These are phyloP conservation scores for Yarrowia osloensis DNA, from an alignment of 805 yeast species.

Conservation along the genomic window DNA sequence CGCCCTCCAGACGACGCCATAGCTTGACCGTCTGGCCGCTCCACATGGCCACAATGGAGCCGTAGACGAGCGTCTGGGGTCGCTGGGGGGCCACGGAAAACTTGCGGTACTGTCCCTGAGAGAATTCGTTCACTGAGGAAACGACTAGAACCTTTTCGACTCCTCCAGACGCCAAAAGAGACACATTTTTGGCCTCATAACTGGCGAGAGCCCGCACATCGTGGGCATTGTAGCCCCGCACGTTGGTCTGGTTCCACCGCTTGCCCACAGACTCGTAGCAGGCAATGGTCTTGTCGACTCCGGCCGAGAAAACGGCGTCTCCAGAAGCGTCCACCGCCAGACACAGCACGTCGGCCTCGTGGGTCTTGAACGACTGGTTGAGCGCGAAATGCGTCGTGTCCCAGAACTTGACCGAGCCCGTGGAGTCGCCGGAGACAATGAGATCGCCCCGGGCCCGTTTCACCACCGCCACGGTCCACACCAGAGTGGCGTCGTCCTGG, in stretches of 20 bases:
- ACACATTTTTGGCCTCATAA: constrained; percentile 66
- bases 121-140: constrained; percentile 65
- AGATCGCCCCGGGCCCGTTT: constrained; percentile 52
- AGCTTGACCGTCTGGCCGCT: constrained; percentile 77
- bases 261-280: constrained; percentile 57
- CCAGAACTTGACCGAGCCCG: constrained; percentile 94
- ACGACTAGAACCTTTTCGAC: constrained; percentile 49
- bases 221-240: constrained; percentile 78
- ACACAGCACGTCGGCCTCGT: constrained; percentile 88
- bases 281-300: constrained; percentile 89
- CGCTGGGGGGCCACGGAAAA: constrained; percentile 62
- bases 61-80: constrained; percentile 54
- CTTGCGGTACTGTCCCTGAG: constrained; percentile 69
- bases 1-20: constrained; percentile 52
- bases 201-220: constrained; percentile 79
- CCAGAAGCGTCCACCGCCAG: constrained; percentile 62
- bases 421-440: constrained; percentile 93
- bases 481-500: constrained; percentile 70
- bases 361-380: constrained; percentile 76
- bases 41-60: constrained; percentile 66
- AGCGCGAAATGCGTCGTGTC: constrained; percentile 75
- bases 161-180: constrained; percentile 57
- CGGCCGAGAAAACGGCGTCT: constrained; percentile 76
- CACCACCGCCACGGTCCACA: constrained; percentile 79
- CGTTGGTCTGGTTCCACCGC: constrained; percentile 77